Evolutionary conservation across 169 alveolate genomes (phyloP), one percentile per base, ranked within the genome.

Genomic region (Cryptosporidium ubiquitum): DNA sequence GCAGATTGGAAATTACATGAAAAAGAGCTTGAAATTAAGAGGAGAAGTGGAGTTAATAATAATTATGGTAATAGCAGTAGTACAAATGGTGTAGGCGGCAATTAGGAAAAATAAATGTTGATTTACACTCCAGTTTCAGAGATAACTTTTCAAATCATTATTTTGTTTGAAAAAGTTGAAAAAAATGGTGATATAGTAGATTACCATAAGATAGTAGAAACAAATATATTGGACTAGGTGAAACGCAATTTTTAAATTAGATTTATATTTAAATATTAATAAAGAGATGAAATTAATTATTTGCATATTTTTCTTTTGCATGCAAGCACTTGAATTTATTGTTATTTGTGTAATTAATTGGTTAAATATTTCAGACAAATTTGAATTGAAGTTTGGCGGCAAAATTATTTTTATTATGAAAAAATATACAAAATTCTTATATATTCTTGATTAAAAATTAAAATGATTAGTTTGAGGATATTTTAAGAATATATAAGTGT

Each of bases 1-100:
- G 74, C 89, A 14, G 89, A 79, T 49, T 79, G 89, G 89, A 79
- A 64, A 29, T 18, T 61, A 16, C 89, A 79, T 66, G 89, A 79
- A 42, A 79, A 61, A 29, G 89, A 79, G 31, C 75, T 79, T 6
- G 79, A 79, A 42, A 14, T 47, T 23, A 79, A 39, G 31, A 79
- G 66, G 35, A 79, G 51, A 57, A 40, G 26, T 3, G 73, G 26
- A 2, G 44, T 57, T 7, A 61, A 23, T 16, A 37, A 12, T 31
- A 55, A 49, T 29, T 0, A 14, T 12, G 42, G 55, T 37, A 61
- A 23, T 29, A 37, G 31, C 44, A 31, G 68, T 12, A 29, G 20
- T 18, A 35, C 44, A 23, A 39, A 58, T 58, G 29, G 42, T 5
- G 2, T 5, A 37, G 20, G 55, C 2, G 55, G 55, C 3, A 47